These are phyloP conservation scores for Bathelium albidoporum DNA, from an alignment of 495 filamentous ascomycete genomes.

Conservation along the genomic window DNA sequence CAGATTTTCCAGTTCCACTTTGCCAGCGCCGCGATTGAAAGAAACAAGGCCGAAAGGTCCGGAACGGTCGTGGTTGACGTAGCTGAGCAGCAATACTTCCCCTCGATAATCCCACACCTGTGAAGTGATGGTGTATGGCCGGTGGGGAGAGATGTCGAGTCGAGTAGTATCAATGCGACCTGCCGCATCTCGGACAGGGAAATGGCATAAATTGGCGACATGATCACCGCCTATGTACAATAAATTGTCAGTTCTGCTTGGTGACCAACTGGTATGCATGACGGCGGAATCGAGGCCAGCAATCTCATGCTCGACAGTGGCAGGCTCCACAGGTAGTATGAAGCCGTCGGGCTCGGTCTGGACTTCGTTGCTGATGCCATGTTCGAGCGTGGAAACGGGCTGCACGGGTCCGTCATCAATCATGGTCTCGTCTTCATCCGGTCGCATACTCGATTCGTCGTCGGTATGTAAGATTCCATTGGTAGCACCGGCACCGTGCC, in stretches of 20 bases:
- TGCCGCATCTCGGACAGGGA: background rate
- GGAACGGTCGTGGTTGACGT: background rate
- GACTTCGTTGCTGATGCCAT: background rate
- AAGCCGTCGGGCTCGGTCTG: background rate
- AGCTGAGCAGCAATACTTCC: background rate
- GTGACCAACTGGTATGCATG: background rate
- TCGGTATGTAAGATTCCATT: background rate
- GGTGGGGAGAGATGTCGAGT: background rate
- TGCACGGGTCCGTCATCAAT: background rate
- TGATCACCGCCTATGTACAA: background rate
- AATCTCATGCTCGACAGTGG: background rate
- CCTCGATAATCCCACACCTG: background rate
- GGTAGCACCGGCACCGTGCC: background rate
- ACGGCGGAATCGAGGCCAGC: background rate
- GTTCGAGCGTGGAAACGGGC: background rate
- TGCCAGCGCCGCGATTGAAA: background rate
- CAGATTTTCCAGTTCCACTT: background rate
- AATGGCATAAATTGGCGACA: background rate
- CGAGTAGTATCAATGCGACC: background rate
- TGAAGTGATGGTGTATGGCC: background rate
- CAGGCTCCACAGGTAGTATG: background rate
- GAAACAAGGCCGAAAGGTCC: background rate
- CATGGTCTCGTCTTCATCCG: background rate
- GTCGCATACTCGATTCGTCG: background rate
- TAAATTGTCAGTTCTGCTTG: background rate